Conservation (phyloP, 805 yeast genomes). For the Zygosaccharomyces lentus region DNA sequence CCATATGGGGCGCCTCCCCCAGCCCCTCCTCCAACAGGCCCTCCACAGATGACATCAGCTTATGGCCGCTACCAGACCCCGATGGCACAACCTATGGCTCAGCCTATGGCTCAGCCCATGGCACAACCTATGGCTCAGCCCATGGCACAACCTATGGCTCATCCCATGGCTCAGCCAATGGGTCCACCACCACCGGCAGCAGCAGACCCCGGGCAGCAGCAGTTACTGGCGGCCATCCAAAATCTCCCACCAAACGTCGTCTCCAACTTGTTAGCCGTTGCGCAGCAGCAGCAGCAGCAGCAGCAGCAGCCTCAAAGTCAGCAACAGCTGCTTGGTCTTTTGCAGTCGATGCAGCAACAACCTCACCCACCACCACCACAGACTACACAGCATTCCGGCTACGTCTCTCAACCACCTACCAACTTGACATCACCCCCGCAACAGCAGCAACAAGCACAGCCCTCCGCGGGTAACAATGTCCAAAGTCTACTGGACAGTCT, state of each 20-base stretch:
- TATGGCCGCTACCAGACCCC: slow-evolving; percentile 22
- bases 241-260: slow-evolving; percentile 36
- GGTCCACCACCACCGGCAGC: slow-evolving; percentile 27
- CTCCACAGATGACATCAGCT: slow-evolving; percentile 14
- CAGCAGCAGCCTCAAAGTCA: slow-evolving; percentile 27
- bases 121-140: slow-evolving; percentile 20
- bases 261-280: slow-evolving; percentile 30
- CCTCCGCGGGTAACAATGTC: slow-evolving; percentile 33
- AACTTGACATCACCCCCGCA: slow-evolving; percentile 16
- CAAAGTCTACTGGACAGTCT: slow-evolving; percentile 38
- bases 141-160: slow-evolving; percentile 16
- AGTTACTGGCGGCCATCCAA: slow-evolving; percentile 33
- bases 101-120: slow-evolving; percentile 19
- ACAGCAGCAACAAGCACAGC: slow-evolving; percentile 22
- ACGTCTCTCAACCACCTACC: slow-evolving; percentile 13
- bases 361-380: slow-evolving; percentile 17
- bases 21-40: slow-evolving; percentile 16
- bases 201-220: slow-evolving; percentile 30
- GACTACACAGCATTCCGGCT: slow-evolving; percentile 14
- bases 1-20: slow-evolving; percentile 17
- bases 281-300: slow-evolving; percentile 34
- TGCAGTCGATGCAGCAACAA: slow-evolving; percentile 35
- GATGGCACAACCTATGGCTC: slow-evolving; percentile 15
- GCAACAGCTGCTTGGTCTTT: slow-evolving; percentile 30
- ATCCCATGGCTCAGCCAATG: slow-evolving; percentile 13